Evolutionary conservation across 108 stramenopile species (phyloP), one percentile per base, ranked within the genome.

Genomic region (Mayamaea pseudoterrestris): DNA sequence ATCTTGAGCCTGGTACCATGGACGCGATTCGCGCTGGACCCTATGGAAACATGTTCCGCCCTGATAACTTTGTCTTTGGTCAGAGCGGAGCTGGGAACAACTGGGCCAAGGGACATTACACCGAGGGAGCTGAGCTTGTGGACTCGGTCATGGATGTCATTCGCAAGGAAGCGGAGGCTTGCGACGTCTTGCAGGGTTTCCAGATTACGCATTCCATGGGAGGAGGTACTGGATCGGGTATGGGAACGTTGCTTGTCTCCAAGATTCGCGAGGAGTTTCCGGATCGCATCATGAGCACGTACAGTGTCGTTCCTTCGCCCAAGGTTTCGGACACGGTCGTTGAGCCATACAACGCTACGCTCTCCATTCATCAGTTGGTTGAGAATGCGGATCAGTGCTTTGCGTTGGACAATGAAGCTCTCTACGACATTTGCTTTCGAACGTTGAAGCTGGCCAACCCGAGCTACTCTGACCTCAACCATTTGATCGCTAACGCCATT

Each of bases 61-160:
- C 94, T 17, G 94, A 95, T 50, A 95, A 95, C 86, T 93, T 93
- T 59, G 85, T 95, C 40, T 92, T 90, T 64, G 94, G 94, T 41
- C 91, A 94, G 66, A 75, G 80, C 18, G 90, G 82, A 35, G 86
- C 80, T 45, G 80, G 80, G 44, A 83, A 89, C 71, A 89, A 89
- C 66, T 83, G 94, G 94, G 94, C 94, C 69, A 93, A 93, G 73
- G 94, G 94, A 56, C 93, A 93, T 61, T 96, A 96, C 82, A 96
- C 94, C 3, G 93, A 93, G 69, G 93, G 94, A 22, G 94, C 89
- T 26, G 91, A 95, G 72, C 89, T 93, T 42, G 87, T 93, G 37
- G 94, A 95, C 71, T 72, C 82, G 35, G 80, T 93, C 42, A 76
- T 96, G 66, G 94, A 96, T 52, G 84, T 85, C 37, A 81, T 96